Evolutionary conservation across 305 asterid species (phyloP), one percentile per base, ranked within the genome.

Genomic region (Vinca major): DNA sequence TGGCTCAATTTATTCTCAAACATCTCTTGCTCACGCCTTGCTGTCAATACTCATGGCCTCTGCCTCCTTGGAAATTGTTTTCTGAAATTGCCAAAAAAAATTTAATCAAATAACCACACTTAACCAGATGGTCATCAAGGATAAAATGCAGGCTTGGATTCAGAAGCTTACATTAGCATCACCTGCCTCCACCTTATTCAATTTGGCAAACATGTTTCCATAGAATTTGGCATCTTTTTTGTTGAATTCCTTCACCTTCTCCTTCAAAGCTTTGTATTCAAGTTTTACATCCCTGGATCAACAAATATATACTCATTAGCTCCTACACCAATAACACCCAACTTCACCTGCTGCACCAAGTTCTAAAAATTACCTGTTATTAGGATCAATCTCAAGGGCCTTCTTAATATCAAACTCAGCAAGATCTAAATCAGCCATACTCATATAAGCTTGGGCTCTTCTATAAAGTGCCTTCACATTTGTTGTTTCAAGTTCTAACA

Each of bases 121-220:
- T 3, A 57, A 7, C 6, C 10, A n/a, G 14, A 20, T n/a, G 54
- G 37, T 0, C 8, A 10, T 19, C 47, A 33, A 67, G 0, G 21
- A 21, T 0, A 9, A 14, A 1, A 49, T 19, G 73, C 17, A 41
- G 74, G 67, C 5, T n/a, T 0, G 0, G 6, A 0, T 41, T 41
- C 60, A 19, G 49, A 9, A 3, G 39, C 76, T 56, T 79, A 81
- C 82, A 40, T 81, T 79, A 21, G 78, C 3, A 16, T 79, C 83
- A 2, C 49, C 39, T 1, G 82, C 63, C 64, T 82, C 83, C 72
- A 69, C 5, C 78, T 89, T 85, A 37, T 53, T 81, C 79, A 88
- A 54, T 76, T 90, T 86, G 5, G 97, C 88, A 45, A 92, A 90
- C 91, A 92, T 92, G 82, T 88, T 90, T 2, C 97, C 97, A 0